Evolutionary conservation across 2,329 filamentous ascomycete species (phyloP).

Genomic region (Calonectria crousiana): DNA sequence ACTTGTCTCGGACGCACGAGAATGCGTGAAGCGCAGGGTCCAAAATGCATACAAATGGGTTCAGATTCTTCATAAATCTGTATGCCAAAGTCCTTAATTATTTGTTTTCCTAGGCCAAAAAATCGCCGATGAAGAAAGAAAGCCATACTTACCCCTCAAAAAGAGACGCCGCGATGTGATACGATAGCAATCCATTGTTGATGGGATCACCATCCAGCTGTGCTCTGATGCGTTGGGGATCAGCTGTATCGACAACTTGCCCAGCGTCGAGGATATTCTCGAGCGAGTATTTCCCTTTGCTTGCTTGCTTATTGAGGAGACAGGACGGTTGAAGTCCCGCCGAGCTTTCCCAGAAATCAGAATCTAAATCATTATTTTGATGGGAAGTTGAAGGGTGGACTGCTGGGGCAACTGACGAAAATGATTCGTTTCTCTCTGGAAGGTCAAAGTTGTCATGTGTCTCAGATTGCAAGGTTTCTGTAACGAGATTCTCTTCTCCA

Average conservation of each 20-base stretch:
- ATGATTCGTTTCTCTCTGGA: neutral
- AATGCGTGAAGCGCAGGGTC: constrained; percentile 54
- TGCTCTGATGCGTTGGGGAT: neutral
- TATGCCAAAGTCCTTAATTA: neutral
- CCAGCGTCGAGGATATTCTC: constrained; percentile 45
- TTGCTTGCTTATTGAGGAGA: constrained; percentile 49
- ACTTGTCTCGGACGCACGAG: constrained; percentile 48
- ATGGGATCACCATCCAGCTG: constrained; percentile 6
- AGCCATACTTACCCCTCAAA: constrained; percentile 11
- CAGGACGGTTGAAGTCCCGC: constrained; percentile 47
- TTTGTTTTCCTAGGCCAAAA: neutral
- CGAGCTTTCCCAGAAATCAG: neutral
- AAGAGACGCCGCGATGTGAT: constrained; percentile 8
- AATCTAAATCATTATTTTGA: neutral
- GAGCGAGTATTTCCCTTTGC: constrained; percentile 48
- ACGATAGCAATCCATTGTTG: constrained; percentile 6
- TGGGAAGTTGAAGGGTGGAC: neutral
- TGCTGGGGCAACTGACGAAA: neutral
- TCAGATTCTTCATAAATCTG: constrained; percentile 52
- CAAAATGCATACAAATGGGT: constrained; percentile 54
- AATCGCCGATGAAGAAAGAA: neutral
- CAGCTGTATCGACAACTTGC: neutral
- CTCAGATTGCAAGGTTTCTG: neutral
- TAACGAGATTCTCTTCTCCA: neutral
- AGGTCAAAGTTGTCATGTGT: neutral